Conservation (phyloP, 495 filamentous ascomycete genomes). For the Pseudevernia furfuracea region DNA sequence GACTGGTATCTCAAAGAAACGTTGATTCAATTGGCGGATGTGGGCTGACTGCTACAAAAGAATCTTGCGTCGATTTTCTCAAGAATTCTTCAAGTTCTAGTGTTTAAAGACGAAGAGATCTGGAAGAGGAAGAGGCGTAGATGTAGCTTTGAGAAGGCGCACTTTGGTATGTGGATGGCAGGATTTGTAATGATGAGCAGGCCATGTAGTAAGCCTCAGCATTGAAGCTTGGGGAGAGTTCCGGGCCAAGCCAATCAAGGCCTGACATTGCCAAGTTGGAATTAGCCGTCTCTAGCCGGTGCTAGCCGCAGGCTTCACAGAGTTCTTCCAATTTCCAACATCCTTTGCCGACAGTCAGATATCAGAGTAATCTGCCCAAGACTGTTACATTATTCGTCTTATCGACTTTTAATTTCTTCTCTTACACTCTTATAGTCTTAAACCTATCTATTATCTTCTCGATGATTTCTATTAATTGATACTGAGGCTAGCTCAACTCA, state of each 20-base stretch:
- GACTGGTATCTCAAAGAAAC: neutral
- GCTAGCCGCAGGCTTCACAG: too few relatives aligned
- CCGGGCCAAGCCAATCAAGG: neutral
- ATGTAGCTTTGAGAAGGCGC: neutral
- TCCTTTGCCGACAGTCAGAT: too few relatives aligned
- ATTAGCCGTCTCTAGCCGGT: too few relatives aligned
- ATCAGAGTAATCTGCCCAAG: too few relatives aligned
- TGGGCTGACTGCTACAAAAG: neutral
- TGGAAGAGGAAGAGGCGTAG: neutral
- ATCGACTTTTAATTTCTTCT: too few relatives aligned
- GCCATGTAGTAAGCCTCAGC: conserved; percentile 4
- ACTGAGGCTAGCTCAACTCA: too few relatives aligned
- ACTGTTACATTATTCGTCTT: too few relatives aligned
- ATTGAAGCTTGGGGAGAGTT: neutral
- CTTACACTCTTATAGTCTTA: too few relatives aligned
- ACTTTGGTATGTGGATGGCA: neutral
- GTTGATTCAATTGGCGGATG: neutral
- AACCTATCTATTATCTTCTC: too few relatives aligned
- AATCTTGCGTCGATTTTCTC: neutral
- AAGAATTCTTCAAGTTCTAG: neutral
- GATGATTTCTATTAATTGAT: too few relatives aligned
- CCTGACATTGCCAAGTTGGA: too few relatives aligned
- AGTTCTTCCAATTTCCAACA: too few relatives aligned
- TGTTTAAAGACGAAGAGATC: neutral
- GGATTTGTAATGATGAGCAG: neutral